Conservation (phyloP, 495 filamentous ascomycete genomes). For the Penicillium simplicissimum region DNA sequence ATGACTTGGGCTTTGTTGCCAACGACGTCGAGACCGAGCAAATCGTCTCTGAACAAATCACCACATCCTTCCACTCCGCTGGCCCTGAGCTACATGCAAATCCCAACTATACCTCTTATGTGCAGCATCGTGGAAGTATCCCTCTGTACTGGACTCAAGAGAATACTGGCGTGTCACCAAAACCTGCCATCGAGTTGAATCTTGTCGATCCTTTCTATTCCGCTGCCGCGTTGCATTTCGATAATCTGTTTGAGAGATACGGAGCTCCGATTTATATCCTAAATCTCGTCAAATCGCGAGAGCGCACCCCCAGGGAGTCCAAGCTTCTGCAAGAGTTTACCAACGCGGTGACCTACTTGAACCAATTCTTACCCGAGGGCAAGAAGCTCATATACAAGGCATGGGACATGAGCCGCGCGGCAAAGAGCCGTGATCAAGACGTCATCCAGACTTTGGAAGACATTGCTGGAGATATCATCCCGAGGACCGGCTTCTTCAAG, state of each 20-base stretch:
- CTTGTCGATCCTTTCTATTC: constrained; percentile 94
- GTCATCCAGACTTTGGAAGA: constrained; percentile 88
- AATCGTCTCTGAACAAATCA: constrained; percentile 90
- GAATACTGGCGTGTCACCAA: constrained; percentile 90
- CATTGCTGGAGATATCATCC: constrained; percentile 84
- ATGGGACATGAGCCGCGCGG: constrained; percentile 97
- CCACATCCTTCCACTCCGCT: constrained; percentile 92
- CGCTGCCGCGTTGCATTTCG: constrained; percentile 95
- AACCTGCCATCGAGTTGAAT: constrained; percentile 92
- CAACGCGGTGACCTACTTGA: constrained; percentile 86
- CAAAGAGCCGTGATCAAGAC: constrained; percentile 93
- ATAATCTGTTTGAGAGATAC: constrained; percentile 92
- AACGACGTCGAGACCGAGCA: constrained; percentile 99
- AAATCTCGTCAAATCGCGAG: constrained; percentile 90
- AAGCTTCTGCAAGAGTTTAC: constrained; percentile 87
- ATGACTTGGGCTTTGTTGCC: constrained; percentile 94
- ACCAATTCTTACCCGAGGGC: constrained; percentile 83
- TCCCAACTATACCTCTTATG: constrained; percentile 91
- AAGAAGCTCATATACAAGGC: constrained; percentile 90
- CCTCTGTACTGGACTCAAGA: constrained; percentile 98
- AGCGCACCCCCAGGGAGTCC: constrained; percentile 89
- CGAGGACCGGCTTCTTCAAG: constrained; percentile 88
- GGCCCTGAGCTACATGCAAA: constrained; percentile 83
- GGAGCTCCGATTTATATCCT: constrained; percentile 87
- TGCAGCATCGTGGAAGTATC: constrained; percentile 96